These are phyloP conservation scores for Brasenia schreberi DNA, from an alignment of 164 flowering plant species.

Conservation along the genomic window DNA sequence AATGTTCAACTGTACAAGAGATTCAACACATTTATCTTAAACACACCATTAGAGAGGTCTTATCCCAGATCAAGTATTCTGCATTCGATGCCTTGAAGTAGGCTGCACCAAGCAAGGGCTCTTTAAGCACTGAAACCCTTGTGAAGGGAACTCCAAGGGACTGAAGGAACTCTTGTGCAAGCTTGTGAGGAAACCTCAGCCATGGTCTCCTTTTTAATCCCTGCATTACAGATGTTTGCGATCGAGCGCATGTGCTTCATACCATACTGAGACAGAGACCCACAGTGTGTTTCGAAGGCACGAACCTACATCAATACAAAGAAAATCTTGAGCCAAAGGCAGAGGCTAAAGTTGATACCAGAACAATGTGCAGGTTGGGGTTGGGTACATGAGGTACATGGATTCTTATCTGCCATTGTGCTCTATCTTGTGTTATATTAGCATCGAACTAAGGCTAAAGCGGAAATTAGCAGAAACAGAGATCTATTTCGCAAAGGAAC, in stretches of 20 bases:
- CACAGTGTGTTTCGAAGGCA: constrained; percentile 70
- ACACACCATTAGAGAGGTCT: not conserved
- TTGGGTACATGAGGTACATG: not conserved
- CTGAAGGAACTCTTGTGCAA: constrained; percentile 39
- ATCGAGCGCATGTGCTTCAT: constrained; percentile 86
- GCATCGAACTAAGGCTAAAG: too few species aligned
- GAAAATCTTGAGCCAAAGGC: too few species aligned
- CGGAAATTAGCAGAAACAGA: too few species aligned
- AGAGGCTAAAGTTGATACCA: not conserved
- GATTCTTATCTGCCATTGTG: too few species aligned
- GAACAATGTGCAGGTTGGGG: not conserved
- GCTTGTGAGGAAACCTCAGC: constrained; percentile 69
- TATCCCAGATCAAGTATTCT: not conserved
- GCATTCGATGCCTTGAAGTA: not conserved
- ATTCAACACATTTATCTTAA: too few species aligned
- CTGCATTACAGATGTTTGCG: constrained; percentile 86
- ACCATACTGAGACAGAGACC: constrained; percentile 75
- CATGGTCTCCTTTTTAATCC: constrained; percentile 44
- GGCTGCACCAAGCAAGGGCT: not conserved
- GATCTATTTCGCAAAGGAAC: too few species aligned
- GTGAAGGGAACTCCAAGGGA: constrained; percentile 58
- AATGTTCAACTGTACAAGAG: not conserved
- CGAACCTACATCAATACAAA: constrained; percentile 44
- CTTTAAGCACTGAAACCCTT: constrained; percentile 67
- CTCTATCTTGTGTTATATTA: too few species aligned